phyloP scores from a whole-genome alignment of 495 filamentous ascomycete genomes.

The Penicillium ucsense region DNA sequence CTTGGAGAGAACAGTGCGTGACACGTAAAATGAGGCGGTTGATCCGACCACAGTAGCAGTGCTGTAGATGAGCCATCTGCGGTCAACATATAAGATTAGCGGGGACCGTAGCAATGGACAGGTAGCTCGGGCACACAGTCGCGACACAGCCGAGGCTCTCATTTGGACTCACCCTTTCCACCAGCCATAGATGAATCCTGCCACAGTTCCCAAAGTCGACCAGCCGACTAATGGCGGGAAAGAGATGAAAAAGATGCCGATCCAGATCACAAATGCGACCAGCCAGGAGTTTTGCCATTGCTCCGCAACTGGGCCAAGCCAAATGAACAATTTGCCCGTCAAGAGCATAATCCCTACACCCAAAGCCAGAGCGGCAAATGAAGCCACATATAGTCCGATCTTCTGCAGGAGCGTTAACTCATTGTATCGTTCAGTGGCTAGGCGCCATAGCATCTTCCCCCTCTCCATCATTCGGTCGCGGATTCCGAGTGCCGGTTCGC shows the following conservation, averaged over 20 bases:
- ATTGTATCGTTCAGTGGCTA: slow-evolving; percentile 31
- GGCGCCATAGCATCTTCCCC: slow-evolving; percentile 18
- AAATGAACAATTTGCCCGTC: slow-evolving; percentile 65
- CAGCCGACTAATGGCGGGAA: slow-evolving; percentile 93
- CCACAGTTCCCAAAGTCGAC: slow-evolving; percentile 71
- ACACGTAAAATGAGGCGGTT: slow-evolving; percentile 67
- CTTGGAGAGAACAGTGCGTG: slow-evolving; percentile 61
- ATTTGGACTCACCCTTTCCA: slow-evolving; percentile 55
- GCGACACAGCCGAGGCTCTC: too few relatives aligned
- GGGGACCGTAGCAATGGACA: too few relatives aligned
- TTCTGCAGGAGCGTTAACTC: slow-evolving; percentile 53
- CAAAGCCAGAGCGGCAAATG: slow-evolving; percentile 39
- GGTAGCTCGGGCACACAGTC: too few relatives aligned
- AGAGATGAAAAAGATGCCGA: slow-evolving; percentile 62
- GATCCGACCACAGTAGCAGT: slow-evolving; percentile 70
- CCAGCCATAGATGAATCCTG: slow-evolving; percentile 91
- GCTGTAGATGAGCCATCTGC: slow-evolving; percentile 72
- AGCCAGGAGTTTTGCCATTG: slow-evolving; percentile 58
- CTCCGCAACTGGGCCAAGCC: slow-evolving; percentile 57
- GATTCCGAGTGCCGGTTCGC: slow-evolving; percentile 18
- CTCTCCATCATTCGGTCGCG: slow-evolving; percentile 38
- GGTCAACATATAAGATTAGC: background rate
- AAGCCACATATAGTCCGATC: slow-evolving; percentile 42
- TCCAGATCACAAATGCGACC: slow-evolving; percentile 75
- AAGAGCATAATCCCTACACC: slow-evolving; percentile 62